These are phyloP conservation scores for Musa balbisiana DNA, from an alignment of 202 grass and related monocot genomes.

Conservation along the genomic window DNA sequence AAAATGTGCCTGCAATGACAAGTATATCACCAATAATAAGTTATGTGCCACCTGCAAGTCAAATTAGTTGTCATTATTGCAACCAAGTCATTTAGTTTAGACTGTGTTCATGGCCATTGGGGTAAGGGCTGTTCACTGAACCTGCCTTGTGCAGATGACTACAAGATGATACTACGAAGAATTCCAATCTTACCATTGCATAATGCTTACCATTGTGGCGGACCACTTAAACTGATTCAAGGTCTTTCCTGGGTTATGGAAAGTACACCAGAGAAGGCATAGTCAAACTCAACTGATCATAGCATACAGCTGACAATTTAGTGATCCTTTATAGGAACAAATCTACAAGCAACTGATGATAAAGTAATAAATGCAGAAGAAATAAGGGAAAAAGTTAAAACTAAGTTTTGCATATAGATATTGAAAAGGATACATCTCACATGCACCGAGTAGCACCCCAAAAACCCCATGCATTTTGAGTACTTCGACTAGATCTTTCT, in stretches of 20 bases:
- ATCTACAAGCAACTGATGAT: neutral
- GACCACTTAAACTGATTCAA: conserved; percentile 67
- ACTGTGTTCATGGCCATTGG: no score
- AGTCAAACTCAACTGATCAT: no score
- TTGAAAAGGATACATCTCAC: conserved; percentile 76
- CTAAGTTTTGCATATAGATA: neutral
- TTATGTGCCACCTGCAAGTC: conserved; percentile 42
- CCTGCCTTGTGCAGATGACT: no score
- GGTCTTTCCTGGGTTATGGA: conserved; percentile 42
- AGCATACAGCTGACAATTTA: neutral
- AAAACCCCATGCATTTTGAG: conserved; percentile 67
- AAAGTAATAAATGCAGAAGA: no score
- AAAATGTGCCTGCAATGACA: conserved; percentile 74
- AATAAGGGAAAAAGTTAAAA: no score
- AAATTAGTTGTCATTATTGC: no score
- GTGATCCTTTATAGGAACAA: neutral
- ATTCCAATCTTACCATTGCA: neutral
- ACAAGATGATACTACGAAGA: no score
- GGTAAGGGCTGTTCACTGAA: no score
- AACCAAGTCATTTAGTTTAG: neutral
- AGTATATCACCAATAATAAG: conserved; percentile 67
- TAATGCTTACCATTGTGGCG: conserved; percentile 45
- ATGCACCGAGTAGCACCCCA: conserved; percentile 41
- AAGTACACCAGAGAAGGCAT: neutral
- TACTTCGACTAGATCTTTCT: conserved; percentile 68